These are phyloP conservation scores for Yamadazyma taylorii DNA, from an alignment of 1,139 yeast species.

Conservation along the genomic window DNA sequence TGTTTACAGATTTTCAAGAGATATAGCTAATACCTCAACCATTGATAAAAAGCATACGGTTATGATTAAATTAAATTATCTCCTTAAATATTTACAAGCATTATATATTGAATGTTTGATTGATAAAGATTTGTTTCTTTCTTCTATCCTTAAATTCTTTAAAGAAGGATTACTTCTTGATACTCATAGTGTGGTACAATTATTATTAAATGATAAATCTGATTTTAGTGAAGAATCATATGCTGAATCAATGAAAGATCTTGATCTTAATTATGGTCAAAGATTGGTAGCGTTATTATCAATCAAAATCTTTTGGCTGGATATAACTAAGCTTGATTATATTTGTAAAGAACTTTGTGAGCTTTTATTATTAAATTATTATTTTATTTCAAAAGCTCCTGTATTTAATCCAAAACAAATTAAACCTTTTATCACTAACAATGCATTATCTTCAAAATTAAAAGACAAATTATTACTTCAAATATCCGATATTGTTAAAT, in stretches of 20 bases:
- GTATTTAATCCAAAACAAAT: constrained; percentile 8
- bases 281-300: constrained; percentile 51
- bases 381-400: constrained; percentile 28
- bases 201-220: constrained; percentile 15
- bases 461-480: constrained; percentile 24
- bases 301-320: constrained; percentile 71
- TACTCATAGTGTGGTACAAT: constrained; percentile 22
- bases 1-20: constrained; percentile 51
- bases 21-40: constrained; percentile 26
- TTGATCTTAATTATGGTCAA: constrained; percentile 38
- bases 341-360: constrained; percentile 63
- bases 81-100: constrained; percentile 58
- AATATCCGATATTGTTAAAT: constrained; percentile 37
- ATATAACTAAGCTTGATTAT: constrained; percentile 52
- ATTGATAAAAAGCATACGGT: constrained; percentile 43
- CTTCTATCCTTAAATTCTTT: constrained; percentile 61
- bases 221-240: constrained; percentile 15
- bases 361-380: constrained; percentile 44
- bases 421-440: constrained; percentile 5
- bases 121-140: constrained; percentile 59
- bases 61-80: constrained; percentile 56
- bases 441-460: constrained; percentile 16
- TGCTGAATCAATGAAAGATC: constrained; percentile 15
- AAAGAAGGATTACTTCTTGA: constrained; percentile 52
- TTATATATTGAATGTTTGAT: constrained; percentile 68